These are phyloP conservation scores for Arabidopsis hybrid DNA, from an alignment of 441 rosid species.

Conservation along the genomic window DNA sequence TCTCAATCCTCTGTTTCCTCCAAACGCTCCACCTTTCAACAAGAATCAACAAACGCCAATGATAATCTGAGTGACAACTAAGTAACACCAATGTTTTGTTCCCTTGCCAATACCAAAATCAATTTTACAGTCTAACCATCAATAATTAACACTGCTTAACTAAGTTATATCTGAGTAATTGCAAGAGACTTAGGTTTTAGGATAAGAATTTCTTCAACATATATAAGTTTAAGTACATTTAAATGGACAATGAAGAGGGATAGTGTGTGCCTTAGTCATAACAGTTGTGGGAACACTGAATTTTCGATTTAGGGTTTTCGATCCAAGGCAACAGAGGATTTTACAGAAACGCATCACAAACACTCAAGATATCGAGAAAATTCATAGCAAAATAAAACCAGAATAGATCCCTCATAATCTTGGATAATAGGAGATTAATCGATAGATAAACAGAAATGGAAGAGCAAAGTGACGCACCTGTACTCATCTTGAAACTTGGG, in stretches of 20 bases:
- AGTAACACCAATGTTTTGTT: neutral
- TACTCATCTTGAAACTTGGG: neutral
- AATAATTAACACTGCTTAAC: no score
- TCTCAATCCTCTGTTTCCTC: slow-evolving; percentile 84
- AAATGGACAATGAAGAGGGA: neutral
- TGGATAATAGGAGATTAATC: neutral
- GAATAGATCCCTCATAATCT: neutral
- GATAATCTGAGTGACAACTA: no score
- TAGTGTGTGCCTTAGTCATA: neutral
- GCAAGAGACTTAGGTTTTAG: neutral
- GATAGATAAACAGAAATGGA: neutral
- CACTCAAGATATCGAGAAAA: neutral
- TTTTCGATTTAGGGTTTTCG: neutral
- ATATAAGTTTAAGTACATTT: neutral
- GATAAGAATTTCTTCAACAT: neutral
- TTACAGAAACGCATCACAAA: neutral
- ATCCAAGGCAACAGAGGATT: no score
- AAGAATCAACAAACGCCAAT: neutral
- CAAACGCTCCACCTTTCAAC: slow-evolving; percentile 84
- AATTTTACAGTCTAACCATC: no score
- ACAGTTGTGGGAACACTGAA: neutral
- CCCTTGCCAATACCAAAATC: neutral
- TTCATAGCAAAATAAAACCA: neutral
- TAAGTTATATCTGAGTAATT: neutral
- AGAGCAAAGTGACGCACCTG: neutral